These are phyloP conservation scores for Botryotinia convoluta DNA, from an alignment of 2,329 filamentous ascomycete genomes.

Conservation along the genomic window DNA sequence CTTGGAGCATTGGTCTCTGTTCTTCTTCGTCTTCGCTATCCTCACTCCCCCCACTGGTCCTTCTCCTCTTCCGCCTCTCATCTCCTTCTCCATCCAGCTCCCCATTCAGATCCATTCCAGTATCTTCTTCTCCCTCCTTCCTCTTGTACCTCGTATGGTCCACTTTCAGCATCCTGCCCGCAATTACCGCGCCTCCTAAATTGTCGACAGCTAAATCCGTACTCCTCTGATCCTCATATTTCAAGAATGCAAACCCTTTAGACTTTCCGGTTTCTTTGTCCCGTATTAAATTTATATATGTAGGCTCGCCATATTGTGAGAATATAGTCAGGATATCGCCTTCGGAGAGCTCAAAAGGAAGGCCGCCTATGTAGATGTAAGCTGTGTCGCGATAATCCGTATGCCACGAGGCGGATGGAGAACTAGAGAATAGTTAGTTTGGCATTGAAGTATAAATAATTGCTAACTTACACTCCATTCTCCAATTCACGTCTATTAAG, in stretches of 20 bases:
- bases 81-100: conserved; percentile 39
- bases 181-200: conserved; percentile 78
- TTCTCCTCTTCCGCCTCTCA: conserved; percentile 43
- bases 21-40: conserved; percentile 35
- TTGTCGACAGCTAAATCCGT: conserved; percentile 97
- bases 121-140: conserved; percentile 61
- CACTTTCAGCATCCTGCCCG: conserved; percentile 77
- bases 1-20: conserved; percentile 65
- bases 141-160: conserved; percentile 96
- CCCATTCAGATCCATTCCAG: conserved; percentile 39
- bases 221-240: conserved; percentile 97
- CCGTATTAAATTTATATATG: conserved; percentile 85
- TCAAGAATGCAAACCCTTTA: conserved; percentile 91
- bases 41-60: conserved; percentile 39
- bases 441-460: background rate
- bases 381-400: conserved; percentile 97
- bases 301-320: conserved; percentile 93
- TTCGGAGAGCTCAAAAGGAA: conserved; percentile 89
- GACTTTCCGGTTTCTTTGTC: conserved; percentile 97
- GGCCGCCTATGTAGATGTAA: conserved; percentile 91
- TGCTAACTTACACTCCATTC: conserved; percentile 65
- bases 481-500: conserved; percentile 95
- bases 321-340: conserved; percentile 96
- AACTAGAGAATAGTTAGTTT: conserved; percentile 46
- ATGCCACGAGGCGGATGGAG: conserved; percentile 90